A percentile compares a stretch with the other conserved stretches of the same genome.
These are phyloP conservation scores for Candida boleticola DNA, from an alignment of 805 yeast genomes.

Conservation along the genomic window DNA sequence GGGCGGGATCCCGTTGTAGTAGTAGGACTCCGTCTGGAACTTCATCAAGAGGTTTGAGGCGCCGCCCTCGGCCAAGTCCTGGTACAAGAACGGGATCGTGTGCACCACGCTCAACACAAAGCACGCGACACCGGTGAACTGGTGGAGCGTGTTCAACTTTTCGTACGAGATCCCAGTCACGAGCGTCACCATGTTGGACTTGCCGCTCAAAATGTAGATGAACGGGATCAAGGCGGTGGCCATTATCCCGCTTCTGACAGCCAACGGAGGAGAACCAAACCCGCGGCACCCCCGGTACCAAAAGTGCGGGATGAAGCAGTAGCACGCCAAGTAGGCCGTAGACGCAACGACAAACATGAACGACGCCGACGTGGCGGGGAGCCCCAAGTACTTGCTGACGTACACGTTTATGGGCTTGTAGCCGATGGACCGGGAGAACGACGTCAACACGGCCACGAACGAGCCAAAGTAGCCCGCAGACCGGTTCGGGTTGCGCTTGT, in stretches of 20 bases:
- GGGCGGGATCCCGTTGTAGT: slow-evolving; percentile 49
- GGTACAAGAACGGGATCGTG: slow-evolving; percentile 48
- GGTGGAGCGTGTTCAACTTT: slow-evolving; percentile 51
- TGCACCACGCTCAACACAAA: slow-evolving; percentile 48
- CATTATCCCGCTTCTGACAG: slow-evolving; percentile 52
- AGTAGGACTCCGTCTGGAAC: slow-evolving; percentile 8
- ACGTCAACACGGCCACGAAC: slow-evolving; percentile 25
- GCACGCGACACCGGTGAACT: slow-evolving; percentile 43
- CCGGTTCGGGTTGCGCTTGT: slow-evolving; percentile 9
- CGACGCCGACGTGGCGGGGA: slow-evolving; percentile 38
- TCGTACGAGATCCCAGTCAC: slow-evolving; percentile 58
- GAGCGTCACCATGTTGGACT: slow-evolving; percentile 47
- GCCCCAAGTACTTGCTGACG: slow-evolving; percentile 23
- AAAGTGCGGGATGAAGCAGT: slow-evolving; percentile 46
- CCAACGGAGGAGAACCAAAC: slow-evolving; percentile 58
- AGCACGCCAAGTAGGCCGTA: slow-evolving; percentile 29
- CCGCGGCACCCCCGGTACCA: slow-evolving; percentile 52
- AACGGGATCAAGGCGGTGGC: slow-evolving; percentile 51
- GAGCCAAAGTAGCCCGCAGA: slow-evolving; percentile 14
- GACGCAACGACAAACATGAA: slow-evolving; percentile 35
- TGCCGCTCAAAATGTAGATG: slow-evolving; percentile 49
- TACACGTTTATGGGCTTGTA: slow-evolving; percentile 29
- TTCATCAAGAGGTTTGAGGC: slow-evolving; percentile 13
- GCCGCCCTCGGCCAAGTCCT: slow-evolving; percentile 51
- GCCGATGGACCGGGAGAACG: slow-evolving; percentile 34